A percentile compares a stretch with the other conserved stretches of the same genome.
These are phyloP conservation scores for Globisporangium solare DNA, from an alignment of 352 stramenopile genomes.

Conservation along the genomic window DNA sequence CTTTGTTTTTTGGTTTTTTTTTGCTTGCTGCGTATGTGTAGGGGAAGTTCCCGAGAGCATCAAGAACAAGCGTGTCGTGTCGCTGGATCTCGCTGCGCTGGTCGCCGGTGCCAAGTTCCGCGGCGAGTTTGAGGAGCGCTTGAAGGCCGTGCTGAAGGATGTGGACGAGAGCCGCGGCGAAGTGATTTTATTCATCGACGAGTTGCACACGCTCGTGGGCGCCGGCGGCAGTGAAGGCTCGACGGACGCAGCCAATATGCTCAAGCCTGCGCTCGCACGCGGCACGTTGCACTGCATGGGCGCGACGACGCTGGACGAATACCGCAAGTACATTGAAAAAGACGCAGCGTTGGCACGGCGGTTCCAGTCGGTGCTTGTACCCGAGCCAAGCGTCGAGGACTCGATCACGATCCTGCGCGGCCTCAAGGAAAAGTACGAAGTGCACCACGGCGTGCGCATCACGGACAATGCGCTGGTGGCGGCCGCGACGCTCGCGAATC, in stretches of 20 bases:
- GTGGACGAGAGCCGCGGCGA: constrained; percentile 93
- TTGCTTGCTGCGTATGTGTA: background rate
- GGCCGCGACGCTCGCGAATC: constrained; percentile 91
- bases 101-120: constrained; percentile 95
- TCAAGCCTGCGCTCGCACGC: constrained; percentile 94
- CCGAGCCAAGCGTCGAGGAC: constrained; percentile 93
- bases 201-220: constrained; percentile 92
- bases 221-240: constrained; percentile 85
- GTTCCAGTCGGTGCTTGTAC: constrained; percentile 97
- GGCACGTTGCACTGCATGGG: constrained; percentile 91
- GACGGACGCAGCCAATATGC: constrained; percentile 91
- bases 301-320: constrained; percentile 94
- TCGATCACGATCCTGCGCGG: constrained; percentile 95
- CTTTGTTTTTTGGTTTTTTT: background rate
- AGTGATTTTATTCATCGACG: constrained; percentile 96
- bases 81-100: constrained; percentile 93
- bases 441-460: constrained; percentile 96
- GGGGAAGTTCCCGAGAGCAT: constrained; percentile 94
- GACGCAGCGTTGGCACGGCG: constrained; percentile 95
- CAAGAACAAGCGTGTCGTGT: constrained; percentile 91
- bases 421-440: constrained; percentile 96
- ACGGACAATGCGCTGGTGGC: constrained; percentile 92
- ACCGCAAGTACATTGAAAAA: constrained; percentile 96
- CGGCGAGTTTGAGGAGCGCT: constrained; percentile 96
- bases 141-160: constrained; percentile 95